Evolutionary conservation across 805 yeast species (phyloP), one percentile per base, ranked within the genome.

Genomic region (Kodamaea sagamina): DNA sequence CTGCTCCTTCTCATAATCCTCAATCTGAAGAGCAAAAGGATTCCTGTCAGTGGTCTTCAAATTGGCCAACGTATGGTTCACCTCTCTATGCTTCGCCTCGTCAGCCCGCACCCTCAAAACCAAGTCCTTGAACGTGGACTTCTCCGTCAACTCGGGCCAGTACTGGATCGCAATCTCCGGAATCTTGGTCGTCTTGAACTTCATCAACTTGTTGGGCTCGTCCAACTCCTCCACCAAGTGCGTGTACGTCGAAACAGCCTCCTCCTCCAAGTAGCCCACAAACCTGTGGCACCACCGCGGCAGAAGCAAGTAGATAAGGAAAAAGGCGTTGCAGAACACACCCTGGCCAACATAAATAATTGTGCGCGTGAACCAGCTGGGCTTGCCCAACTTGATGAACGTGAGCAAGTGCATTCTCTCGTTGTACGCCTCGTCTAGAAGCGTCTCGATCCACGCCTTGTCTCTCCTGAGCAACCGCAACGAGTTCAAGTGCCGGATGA

Each of bases 51-150:
- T 59, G 48, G 71, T 79, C 42, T 70, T 59, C 52, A 84, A 71
- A 53, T 83, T 83, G 10, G 86, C 89, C 55, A 83, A 74, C 0
- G 89, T 84, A 54, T 84, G 90, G 63, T 84, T 84, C 21, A 84
- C 89, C 55, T 84, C 90, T 61, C 90, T 73, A 57, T 84, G 89
- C 58, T 84, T 84, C 31, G 88, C 83, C 61, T 84, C 90, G 55
- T 84, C 90, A 1, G 90, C 90, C 49, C 89, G 74, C 17, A 84
- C 68, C 51, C 80, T 73, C 46, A 73, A 70, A 36, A 84, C 67
- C 56, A 84, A 70, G 49, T 84, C 88, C 46, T 70, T 68, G 62
- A 84, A 75, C 2, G 78, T 65, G 19, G 84, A 70, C 17, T 78
- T 55, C 22, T 72, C 73, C 32, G 54, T 53, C 67, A 84, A 68